These are phyloP conservation scores for Stellera chamaejasme DNA, from an alignment of 345 rosid genomes.

Conservation along the genomic window DNA sequence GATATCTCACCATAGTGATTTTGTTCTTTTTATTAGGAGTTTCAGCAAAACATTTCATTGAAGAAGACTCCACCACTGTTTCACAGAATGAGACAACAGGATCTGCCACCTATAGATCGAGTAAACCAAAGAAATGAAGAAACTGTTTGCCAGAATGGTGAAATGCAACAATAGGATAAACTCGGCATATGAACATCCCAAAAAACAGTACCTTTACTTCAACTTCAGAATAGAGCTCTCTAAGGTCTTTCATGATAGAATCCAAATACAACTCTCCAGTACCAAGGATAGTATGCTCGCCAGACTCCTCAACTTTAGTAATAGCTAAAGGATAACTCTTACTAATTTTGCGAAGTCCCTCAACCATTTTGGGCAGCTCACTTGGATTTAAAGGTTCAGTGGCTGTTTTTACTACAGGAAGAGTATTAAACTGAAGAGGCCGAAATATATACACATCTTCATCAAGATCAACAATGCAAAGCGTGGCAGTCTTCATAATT, in stretches of 20 bases:
- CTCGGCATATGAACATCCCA: background rate
- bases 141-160: constrained; percentile 6
- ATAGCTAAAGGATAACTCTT: constrained; percentile 98
- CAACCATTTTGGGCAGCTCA: constrained; percentile 99
- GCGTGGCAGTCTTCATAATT: constrained; percentile 94
- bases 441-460: constrained; percentile 87
- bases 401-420: constrained; percentile 95
- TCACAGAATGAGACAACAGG: constrained; percentile 98
- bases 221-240: constrained; percentile 97
- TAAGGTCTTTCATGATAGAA: constrained; percentile 96
- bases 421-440: constrained; percentile 89
- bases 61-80: constrained; percentile 96
- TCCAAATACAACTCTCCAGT: constrained; percentile 95
- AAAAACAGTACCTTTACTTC: constrained; percentile 77
- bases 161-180: background rate
- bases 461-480: constrained; percentile 54
- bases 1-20: constrained; percentile 72
- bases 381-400: constrained; percentile 98
- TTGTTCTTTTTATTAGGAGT: constrained; percentile 97
- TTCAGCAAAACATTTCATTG: constrained; percentile 99
- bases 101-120: constrained; percentile 69
- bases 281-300: constrained; percentile 94
- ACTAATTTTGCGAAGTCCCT: constrained; percentile 96
- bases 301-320: constrained; percentile 96
- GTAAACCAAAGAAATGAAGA: constrained; percentile 12